phyloP scores from a whole-genome alignment of 2,329 filamentous ascomycete species.

The Neonectria neomacrospora region DNA sequence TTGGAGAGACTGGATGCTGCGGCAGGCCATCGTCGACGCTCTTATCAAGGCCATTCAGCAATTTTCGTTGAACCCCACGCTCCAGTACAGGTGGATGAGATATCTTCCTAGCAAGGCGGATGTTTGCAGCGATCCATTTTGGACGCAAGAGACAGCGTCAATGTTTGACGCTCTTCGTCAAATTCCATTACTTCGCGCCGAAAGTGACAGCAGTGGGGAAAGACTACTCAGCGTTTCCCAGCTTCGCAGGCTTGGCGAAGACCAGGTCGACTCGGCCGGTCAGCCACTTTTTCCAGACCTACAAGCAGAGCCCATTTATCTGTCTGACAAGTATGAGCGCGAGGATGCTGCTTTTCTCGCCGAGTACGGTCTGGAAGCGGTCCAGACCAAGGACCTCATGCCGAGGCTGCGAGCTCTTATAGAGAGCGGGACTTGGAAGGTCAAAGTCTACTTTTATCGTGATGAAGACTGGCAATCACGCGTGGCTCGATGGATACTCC shows the following conservation, averaged over 20 bases:
- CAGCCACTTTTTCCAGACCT: not conserved
- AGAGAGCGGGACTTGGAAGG: not conserved
- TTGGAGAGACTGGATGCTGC: not conserved
- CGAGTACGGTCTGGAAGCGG: not conserved
- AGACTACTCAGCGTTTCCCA: not conserved
- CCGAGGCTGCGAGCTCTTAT: not conserved
- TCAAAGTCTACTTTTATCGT: not conserved
- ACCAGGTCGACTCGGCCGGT: not conserved
- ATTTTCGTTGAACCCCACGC: not conserved
- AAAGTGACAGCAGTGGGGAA: not conserved
- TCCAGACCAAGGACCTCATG: not conserved
- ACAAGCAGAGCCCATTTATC: not conserved
- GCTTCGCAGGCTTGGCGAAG: not conserved
- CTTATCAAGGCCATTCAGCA: not conserved
- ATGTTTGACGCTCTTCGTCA: not conserved
- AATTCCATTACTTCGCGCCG: not conserved
- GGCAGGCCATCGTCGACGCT: slow-evolving; percentile 2
- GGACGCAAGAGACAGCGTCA: not conserved
- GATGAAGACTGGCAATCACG: not conserved
- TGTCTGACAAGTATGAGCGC: not conserved
- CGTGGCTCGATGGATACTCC: not conserved
- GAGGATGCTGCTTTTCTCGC: not conserved
- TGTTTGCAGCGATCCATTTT: not conserved
- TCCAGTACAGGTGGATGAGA: slow-evolving; percentile 5
- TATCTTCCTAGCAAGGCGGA: not conserved